Base-by-base conservation (phyloP, 345 rosid species). In the Corchorus capsularis region DNA sequence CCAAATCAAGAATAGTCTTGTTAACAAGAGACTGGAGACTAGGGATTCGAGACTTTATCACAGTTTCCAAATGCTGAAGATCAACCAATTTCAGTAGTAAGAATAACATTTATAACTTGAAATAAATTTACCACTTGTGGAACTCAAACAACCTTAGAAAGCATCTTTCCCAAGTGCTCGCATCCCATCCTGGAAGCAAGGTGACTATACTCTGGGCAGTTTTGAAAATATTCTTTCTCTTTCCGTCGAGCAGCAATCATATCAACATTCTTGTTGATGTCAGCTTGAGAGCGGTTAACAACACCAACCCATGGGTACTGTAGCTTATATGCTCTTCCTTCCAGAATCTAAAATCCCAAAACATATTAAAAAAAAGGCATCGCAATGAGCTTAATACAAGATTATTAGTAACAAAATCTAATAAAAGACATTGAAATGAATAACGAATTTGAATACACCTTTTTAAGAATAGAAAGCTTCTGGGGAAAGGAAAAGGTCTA, bases 241-340 rank as follows among this genome's bases (percentile, higher is more conserved):
- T 89, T 91, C 47, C 85, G 94, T 63, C 99, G 97, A 77, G 99
- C 99, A 85, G 97, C 98, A 71, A 95, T 93, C 99, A 95, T 95
- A 80, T 95, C 99, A 71, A 95, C 98, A 71, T 96, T 95, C 84
- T 90, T 93, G 74, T 95, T 95, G 13, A 93, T 95, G 76, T 93
- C 99, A 86, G 98, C 98, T 84, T 93, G 99, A 78, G 99, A 95
- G 79, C 98, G 98, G 82, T 95, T 95, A 50, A 95, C 99, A 78
- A 95, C 97, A 60, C 99, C 99, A 70, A 95, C 86, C 99, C 99
- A 95, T 65, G 97, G 96, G 83, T 52, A 95, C 79, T 90, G 92
- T 69, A 95, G 86, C 83, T 89, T 92, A 81, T 93, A 95, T 77
- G 97, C 81, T 79, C 79, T 90, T 81, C 96, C 99, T 90, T 93